A percentile compares a stretch with the other conserved stretches of the same genome.
phyloP scores from a whole-genome alignment of 148 eudicot genomes.

The Vaccinium vitisidaea region DNA sequence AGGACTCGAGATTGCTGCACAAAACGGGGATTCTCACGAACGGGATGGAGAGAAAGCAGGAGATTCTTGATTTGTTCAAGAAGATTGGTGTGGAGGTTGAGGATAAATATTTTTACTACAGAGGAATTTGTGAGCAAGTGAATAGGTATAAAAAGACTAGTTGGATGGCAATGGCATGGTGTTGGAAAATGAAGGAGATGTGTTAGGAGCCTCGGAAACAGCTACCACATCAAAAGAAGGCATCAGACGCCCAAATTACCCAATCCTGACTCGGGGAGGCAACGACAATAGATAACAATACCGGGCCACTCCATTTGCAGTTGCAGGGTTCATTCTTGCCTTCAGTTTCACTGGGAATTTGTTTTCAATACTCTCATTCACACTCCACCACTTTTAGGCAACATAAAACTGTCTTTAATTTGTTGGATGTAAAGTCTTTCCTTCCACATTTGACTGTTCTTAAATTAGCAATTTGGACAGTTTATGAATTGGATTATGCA shows the following conservation, averaged over 20 bases:
- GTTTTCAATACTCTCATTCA: constrained; percentile 7
- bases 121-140: constrained; percentile 37
- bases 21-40: constrained; percentile 25
- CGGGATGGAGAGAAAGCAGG: constrained; percentile 21
- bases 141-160: constrained; percentile 20
- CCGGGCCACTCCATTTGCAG: not conserved
- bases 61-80: constrained; percentile 34
- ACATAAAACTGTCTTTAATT: too few relatives aligned
- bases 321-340: constrained; percentile 19
- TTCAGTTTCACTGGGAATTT: constrained; percentile 6
- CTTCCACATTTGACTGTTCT: too few relatives aligned
- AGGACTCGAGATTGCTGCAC: constrained; percentile 35
- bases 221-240: too few relatives aligned
- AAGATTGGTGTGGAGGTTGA: constrained; percentile 34
- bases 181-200: not conserved
- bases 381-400: constrained; percentile 8
- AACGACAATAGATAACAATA: too few relatives aligned
- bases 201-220: not conserved
- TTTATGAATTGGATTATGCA: too few relatives aligned
- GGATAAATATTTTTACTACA: constrained; percentile 39
- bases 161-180: constrained; percentile 8
- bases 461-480: not conserved
- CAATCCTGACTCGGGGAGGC: too few relatives aligned
- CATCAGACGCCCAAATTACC: too few relatives aligned
- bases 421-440: not conserved